These are phyloP conservation scores for Leccinellum albellum DNA, from an alignment of 768 basidiomycete genomes.

Conservation along the genomic window DNA sequence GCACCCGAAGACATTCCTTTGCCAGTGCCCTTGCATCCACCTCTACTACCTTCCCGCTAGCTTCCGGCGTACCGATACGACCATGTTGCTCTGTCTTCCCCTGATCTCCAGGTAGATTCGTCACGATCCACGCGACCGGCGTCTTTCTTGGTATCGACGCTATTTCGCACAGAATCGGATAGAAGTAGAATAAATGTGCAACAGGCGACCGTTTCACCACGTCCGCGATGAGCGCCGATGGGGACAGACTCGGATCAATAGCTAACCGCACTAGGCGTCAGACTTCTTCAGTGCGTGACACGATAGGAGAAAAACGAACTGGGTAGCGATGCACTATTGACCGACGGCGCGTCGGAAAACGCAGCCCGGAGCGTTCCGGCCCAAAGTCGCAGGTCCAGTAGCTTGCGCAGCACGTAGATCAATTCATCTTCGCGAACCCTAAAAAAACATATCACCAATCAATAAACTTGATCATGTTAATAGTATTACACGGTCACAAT, in stretches of 20 bases:
- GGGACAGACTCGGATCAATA: constrained; percentile 43
- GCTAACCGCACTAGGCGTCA: constrained; percentile 14
- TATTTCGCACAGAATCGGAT: constrained; percentile 74
- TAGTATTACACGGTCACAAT: constrained; percentile 3
- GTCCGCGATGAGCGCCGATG: constrained; percentile 60
- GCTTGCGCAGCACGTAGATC: constrained; percentile 74
- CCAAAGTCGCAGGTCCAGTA: constrained; percentile 71
- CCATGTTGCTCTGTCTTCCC: constrained; percentile 10
- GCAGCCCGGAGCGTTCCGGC: constrained; percentile 76
- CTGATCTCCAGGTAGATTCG: constrained; percentile 9
- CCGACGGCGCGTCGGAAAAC: constrained; percentile 59
- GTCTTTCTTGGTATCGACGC: constrained; percentile 65
- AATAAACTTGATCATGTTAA: neutral
- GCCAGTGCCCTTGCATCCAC: constrained; percentile 66
- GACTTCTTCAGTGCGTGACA: neutral
- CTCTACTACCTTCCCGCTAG: constrained; percentile 35
- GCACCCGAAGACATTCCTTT: constrained; percentile 59
- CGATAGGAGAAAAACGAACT: constrained; percentile 36
- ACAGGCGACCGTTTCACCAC: constrained; percentile 69
- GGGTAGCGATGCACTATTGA: constrained; percentile 52
- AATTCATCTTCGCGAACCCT: constrained; percentile 89
- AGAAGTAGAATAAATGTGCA: constrained; percentile 89
- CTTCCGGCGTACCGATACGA: constrained; percentile 22
- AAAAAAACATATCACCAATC: neutral
- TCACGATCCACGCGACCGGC: constrained; percentile 61